Evolutionary conservation across 495 filamentous ascomycete genomes (phyloP).

Genomic region (Aspergillus indologenus): DNA sequence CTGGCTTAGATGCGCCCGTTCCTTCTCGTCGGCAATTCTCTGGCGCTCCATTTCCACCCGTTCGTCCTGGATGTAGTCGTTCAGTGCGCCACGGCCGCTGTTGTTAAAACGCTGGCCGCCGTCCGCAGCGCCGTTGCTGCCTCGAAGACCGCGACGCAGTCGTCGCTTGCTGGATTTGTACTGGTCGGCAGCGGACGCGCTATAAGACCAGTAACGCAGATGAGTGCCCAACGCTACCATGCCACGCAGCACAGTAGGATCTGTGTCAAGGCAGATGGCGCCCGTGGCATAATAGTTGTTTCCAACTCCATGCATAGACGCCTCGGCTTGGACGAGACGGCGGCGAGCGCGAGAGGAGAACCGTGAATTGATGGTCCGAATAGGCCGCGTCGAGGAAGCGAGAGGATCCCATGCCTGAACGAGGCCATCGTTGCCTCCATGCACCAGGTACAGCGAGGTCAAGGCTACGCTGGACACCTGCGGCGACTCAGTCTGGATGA

Average conservation of each 20-base stretch:
- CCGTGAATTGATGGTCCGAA: conserved; percentile 85
- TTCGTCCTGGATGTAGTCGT: conserved; percentile 81
- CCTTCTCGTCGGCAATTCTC: conserved; percentile 55
- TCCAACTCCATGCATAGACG: conserved; percentile 59
- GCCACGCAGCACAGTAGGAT: conserved; percentile 85
- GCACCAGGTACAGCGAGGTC: conserved; percentile 82
- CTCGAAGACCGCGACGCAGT: conserved; percentile 56
- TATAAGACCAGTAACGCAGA: conserved; percentile 91
- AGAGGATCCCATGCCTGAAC: conserved; percentile 97
- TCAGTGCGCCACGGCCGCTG: conserved; percentile 59
- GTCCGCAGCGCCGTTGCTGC: conserved; percentile 52
- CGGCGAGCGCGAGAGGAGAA: conserved; percentile 79
- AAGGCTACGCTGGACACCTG: conserved; percentile 81
- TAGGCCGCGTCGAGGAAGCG: conserved; percentile 71
- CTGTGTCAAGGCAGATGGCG: conserved; percentile 82
- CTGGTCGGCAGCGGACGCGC: conserved; percentile 63
- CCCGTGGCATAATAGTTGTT: conserved; percentile 81
- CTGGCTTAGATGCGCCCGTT: conserved; percentile 63
- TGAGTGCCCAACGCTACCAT: conserved; percentile 84
- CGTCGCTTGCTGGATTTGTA: conserved; percentile 63
- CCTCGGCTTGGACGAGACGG: conserved; percentile 68
- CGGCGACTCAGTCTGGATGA: conserved; percentile 90
- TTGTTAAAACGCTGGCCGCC: conserved; percentile 52
- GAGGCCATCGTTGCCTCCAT: conserved; percentile 91
- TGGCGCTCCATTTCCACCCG: conserved; percentile 77